Evolutionary conservation across 768 basidiomycete species (phyloP), one percentile per base, ranked within the genome.

Genomic region (Pholiota molesta): DNA sequence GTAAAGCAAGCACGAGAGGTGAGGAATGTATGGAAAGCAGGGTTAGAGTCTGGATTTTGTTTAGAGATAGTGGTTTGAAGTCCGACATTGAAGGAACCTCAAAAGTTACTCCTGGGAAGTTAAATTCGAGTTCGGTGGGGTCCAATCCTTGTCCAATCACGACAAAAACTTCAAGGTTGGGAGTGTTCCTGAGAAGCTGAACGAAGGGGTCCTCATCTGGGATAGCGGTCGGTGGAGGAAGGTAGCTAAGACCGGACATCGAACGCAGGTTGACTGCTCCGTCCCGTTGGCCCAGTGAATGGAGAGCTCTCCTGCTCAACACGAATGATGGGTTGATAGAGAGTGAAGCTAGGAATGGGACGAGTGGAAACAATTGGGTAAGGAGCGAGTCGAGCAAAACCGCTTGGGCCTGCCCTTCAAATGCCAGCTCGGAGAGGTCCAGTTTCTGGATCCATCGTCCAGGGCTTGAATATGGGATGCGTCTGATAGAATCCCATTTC

Each of bases 401-500:
- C 26, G 81, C 77, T 56, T 88, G 81, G 9, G 79, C 73, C 65
- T 80, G 77, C 26, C 82, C 76, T 51, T 68, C 70, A 66, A 77
- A 79, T 47, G 71, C 66, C 35, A 92, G 66, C 21, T 75, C 73
- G 5, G 91, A 87, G 6, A 97, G 75, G 73, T 97, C 90, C 23
- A 97, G 79, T 10, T 71, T 73, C 61, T 88, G 89, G 1, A 97
- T 86, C 90, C 93, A 96, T 70, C 95, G 83, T 29, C 95, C 95
- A 1, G 95, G 95, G 0, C 90, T 83, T 4, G 94, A 95, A 68
- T 90, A 91, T 0, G 92, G 92, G 65, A 92, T 94, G 54, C 95
- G 84, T 55, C 92, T 86, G 60, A 97, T 87, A 47, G 92, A 91
- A 68, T 95, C 93, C 95, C 95, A 97, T 69, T 83, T 84, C 66